Base-by-base conservation (phyloP, 1,284 basidiomycete species). In the Pseudozyma flocculosa region DNA sequence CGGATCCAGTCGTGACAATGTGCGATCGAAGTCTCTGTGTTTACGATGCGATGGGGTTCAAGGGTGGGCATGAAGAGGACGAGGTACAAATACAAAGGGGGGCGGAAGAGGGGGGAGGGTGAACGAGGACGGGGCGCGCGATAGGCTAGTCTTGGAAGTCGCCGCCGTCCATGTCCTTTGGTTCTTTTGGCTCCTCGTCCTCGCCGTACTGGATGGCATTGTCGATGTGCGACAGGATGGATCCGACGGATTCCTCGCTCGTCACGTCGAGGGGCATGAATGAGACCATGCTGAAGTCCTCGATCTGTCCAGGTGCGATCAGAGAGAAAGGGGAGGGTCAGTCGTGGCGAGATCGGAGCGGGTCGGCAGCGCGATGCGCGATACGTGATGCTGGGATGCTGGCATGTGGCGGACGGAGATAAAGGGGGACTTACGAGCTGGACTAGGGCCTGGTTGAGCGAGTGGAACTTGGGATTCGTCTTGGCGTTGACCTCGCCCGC, bases 211-310 rank as follows among this genome's bases (percentile, higher is more conserved):
- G 93, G 85, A 97, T 90, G 58, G 91, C 88, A 72, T 93, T 93
- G 81, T 99, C 95, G 54, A 99, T 89, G 78, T 97, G 92, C 75
- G 90, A 92, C 45, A 98, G 83, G 14, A 97, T 86, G 1, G 85
- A 87, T 73, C 91, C 90, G 44, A 99, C 83, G 10, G 90, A 92
- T 70, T 96, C 92, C 46, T 93, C 86, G 60, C 86, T 85, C 2
- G 90, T 88, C 45, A 96, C 85, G 79, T 99, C 92, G 40, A 98
- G 84, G 1, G 95, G 93, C 37, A 98, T 81, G 82, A 99, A 99
- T 2, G 91, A 92, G 4, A 99, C 95, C 51, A 99, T 85, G 44
- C 93, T 94, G 78, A 97, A 93, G 76, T 98, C 95, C 78, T 97
- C 92, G 77, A 99, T 97, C 91, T 95, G 78, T 41, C 40, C n/a